Percentiles rank a stretch among this genome's conserved stretches.
Conservation (phyloP, 345 rosid genomes). For the Murraya koenigii region DNA sequence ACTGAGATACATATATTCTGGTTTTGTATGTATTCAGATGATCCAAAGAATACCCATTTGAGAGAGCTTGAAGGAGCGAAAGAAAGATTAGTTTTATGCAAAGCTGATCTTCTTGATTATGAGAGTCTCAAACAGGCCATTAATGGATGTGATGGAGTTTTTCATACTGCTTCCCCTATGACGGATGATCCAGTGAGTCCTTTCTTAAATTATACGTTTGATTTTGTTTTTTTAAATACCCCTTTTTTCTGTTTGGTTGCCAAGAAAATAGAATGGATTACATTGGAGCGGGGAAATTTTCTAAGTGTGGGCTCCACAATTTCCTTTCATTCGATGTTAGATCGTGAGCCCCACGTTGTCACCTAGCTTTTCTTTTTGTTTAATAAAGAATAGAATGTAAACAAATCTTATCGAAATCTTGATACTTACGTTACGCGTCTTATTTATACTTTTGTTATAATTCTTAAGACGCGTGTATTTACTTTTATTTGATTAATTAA, state of each 20-base stretch:
- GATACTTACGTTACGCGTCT: no score
- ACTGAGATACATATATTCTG: no score
- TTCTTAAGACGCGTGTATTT: not conserved
- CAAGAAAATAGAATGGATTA: conserved; percentile 8
- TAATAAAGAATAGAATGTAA: no score
- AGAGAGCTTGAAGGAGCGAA: conserved; percentile 87
- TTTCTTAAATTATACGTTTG: not conserved
- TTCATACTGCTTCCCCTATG: conserved; percentile 94
- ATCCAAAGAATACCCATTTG: conserved; percentile 83
- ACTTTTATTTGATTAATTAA: no score
- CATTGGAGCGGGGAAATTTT: no score
- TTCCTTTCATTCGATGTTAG: not conserved
- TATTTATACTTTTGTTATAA: no score
- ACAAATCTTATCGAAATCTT: no score
- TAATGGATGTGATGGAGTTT: conserved; percentile 86
- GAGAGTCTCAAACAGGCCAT: conserved; percentile 62
- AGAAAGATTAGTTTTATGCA: conserved; percentile 73
- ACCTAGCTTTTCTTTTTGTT: no score
- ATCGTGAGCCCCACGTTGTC: not conserved
- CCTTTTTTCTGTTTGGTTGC: conserved; percentile 17
- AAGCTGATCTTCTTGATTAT: conserved; percentile 80
- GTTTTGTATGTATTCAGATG: conserved; percentile 33
- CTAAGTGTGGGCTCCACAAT: not conserved
- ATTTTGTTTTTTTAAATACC: not conserved
- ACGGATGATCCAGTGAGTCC: conserved; percentile 89